Evolutionary conservation across 768 basidiomycete species (phyloP).

Genomic region (Hypholoma fasciculare): DNA sequence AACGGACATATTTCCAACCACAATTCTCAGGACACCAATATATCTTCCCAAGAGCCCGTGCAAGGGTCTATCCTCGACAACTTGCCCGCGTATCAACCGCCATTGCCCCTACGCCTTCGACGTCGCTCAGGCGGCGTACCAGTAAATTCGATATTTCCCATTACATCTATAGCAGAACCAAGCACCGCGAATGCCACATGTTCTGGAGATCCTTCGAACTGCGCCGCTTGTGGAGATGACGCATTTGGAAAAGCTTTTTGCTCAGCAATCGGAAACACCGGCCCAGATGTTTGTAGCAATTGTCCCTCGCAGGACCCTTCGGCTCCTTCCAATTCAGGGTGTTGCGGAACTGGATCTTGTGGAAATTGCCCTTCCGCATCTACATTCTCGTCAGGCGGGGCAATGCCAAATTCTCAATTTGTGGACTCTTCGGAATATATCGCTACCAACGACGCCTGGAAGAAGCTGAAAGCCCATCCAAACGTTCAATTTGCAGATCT

Average conservation of each 20-base stretch:
- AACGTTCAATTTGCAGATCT: slow-evolving; percentile 87
- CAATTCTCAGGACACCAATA: background rate
- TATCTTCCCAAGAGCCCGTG: background rate
- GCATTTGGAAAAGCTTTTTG: slow-evolving; percentile 89
- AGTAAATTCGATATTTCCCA: slow-evolving; percentile 55
- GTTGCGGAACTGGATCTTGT: slow-evolving; percentile 26
- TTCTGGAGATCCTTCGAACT: slow-evolving; percentile 87
- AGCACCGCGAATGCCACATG: slow-evolving; percentile 44
- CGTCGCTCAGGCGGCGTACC: slow-evolving; percentile 43
- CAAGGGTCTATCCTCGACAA: slow-evolving; percentile 70
- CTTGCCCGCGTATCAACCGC: slow-evolving; percentile 76
- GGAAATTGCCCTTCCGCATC: slow-evolving; percentile 21
- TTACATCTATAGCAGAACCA: slow-evolving; percentile 24
- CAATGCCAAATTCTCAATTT: slow-evolving; percentile 14
- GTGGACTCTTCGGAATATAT: slow-evolving; percentile 51
- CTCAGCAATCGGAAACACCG: slow-evolving; percentile 64
- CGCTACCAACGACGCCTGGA: slow-evolving; percentile 83
- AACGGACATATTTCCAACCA: background rate
- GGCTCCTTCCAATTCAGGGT: slow-evolving; percentile 5
- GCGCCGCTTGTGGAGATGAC: slow-evolving; percentile 83
- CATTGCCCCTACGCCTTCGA: slow-evolving; percentile 80
- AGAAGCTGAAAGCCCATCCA: slow-evolving; percentile 82
- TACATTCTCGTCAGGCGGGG: background rate
- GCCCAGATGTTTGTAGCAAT: slow-evolving; percentile 55
- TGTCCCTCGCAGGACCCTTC: slow-evolving; percentile 43